Percentiles rank a stretch among this genome's conserved stretches.
Conservation (phyloP, 2,329 filamentous ascomycete species). For the Fusarium agapanthi region DNA sequence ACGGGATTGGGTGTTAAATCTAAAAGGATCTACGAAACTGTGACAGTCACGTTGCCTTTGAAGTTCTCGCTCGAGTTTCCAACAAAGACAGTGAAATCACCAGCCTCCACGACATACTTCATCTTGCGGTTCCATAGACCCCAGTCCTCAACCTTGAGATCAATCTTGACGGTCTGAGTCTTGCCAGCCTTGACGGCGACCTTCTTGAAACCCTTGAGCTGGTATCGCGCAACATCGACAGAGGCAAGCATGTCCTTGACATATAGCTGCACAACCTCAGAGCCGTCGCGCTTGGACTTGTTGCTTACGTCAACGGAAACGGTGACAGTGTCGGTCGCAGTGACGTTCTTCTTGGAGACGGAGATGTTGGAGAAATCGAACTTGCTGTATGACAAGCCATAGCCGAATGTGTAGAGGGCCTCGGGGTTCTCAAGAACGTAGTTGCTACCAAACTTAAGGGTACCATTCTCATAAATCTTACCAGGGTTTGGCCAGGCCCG, state of each 20-base stretch:
- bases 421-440: conserved; percentile 69
- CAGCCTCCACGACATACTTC: conserved; percentile 78
- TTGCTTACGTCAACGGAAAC: conserved; percentile 71
- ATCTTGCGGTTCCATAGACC: conserved; percentile 68
- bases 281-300: conserved; percentile 62
- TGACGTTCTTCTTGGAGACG: conserved; percentile 59
- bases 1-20: not conserved
- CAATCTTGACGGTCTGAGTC: conserved; percentile 61
- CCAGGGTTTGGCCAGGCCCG: conserved; percentile 64
- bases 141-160: conserved; percentile 64
- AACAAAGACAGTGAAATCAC: conserved; percentile 70
- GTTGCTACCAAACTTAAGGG: conserved; percentile 69
- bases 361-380: conserved; percentile 67
- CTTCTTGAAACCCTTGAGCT: conserved; percentile 75
- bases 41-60: conserved; percentile 64
- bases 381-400: conserved; percentile 71
- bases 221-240: conserved; percentile 70
- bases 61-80: conserved; percentile 68
- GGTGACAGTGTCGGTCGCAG: conserved; percentile 61
- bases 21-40: conserved; percentile 47
- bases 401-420: conserved; percentile 72
- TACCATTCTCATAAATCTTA: conserved; percentile 63
- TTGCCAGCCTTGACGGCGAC: conserved; percentile 67
- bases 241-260: conserved; percentile 69
- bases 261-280: conserved; percentile 75